These are phyloP conservation scores for Saposhnikovia divaricata DNA, from an alignment of 129 eudicot species.

Conservation along the genomic window DNA sequence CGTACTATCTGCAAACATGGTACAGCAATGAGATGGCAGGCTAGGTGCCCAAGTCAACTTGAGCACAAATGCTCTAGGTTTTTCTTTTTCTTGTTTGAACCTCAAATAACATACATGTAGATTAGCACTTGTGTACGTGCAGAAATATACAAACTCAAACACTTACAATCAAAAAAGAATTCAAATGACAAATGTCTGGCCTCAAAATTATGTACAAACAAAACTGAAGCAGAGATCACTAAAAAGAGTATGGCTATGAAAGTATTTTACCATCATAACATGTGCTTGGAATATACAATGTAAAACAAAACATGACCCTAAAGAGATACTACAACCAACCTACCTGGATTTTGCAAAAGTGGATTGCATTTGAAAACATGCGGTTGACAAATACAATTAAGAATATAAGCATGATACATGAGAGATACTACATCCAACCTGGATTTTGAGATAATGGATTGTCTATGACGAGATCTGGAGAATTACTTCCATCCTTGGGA, in stretches of 20 bases:
- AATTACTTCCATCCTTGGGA: conserved; percentile 55
- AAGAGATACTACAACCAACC: too few species aligned
- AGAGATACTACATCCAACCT: conserved; percentile 24
- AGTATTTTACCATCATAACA: neutral
- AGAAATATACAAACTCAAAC: neutral
- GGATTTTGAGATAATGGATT: conserved; percentile 91
- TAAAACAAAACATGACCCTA: neutral
- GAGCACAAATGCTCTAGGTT: neutral
- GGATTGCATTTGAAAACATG: conserved; percentile 69
- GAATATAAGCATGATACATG: neutral
- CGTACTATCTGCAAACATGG: conserved; percentile 66
- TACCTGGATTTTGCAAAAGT: conserved; percentile 76
- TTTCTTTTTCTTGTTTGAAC: neutral
- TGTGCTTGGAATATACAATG: neutral
- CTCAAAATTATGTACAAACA: neutral
- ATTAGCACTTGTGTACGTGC: neutral
- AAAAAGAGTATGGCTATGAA: too few species aligned
- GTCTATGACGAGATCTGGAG: conserved; percentile 68
- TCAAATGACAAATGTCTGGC: neutral
- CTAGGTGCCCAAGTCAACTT: neutral
- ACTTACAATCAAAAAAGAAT: neutral
- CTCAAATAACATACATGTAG: neutral
- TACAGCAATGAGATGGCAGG: neutral
- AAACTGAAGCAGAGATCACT: neutral
- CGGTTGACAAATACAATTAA: neutral